phyloP scores from a whole-genome alignment of 148 eudicot species.

The Salicornia ramosissima region DNA sequence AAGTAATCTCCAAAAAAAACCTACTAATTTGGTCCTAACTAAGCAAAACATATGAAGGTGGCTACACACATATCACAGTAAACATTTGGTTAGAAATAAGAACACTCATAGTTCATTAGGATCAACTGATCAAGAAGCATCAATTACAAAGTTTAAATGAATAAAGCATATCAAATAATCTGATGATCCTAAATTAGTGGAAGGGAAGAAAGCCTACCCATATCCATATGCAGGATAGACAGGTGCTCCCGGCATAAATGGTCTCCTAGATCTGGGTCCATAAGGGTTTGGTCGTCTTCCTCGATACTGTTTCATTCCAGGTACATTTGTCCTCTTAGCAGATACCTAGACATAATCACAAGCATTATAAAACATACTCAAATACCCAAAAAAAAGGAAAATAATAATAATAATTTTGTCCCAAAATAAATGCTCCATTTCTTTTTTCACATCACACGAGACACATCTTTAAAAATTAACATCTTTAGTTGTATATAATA shows the following conservation, averaged over 20 bases:
- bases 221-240: slow-evolving; percentile 59
- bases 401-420: no score
- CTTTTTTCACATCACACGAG: no score
- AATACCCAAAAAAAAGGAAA: no score
- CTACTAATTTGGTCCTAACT: no score
- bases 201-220: slow-evolving; percentile 45
- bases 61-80: no score
- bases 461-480: no score
- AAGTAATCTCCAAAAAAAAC: no score
- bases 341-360: slow-evolving; percentile 44
- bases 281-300: slow-evolving; percentile 60
- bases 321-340: slow-evolving; percentile 69
- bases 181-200: not conserved
- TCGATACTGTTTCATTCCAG: slow-evolving; percentile 67
- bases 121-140: not conserved
- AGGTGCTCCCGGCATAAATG: slow-evolving; percentile 57
- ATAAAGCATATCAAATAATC: not conserved
- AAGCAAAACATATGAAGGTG: no score
- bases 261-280: slow-evolving; percentile 53
- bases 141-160: not conserved
- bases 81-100: not conserved
- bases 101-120: not conserved
- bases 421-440: no score
- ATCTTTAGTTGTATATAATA: no score
- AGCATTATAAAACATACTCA: not conserved